phyloP scores from a whole-genome alignment of 164 flowering plant genomes.

The Hamamelis virginiana region DNA sequence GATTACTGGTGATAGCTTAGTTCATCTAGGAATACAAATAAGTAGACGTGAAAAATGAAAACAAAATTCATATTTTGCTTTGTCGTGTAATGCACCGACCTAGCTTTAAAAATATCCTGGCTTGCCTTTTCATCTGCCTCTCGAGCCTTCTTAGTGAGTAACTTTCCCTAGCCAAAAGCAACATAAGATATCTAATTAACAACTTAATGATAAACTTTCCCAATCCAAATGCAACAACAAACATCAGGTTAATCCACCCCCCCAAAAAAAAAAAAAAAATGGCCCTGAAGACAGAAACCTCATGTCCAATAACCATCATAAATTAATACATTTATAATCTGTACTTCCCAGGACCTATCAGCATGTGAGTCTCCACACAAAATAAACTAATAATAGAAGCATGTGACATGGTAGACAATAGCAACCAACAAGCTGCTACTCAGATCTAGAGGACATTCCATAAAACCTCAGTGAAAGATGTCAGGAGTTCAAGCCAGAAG shows the following conservation, averaged over 20 bases:
- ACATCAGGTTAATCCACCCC: conserved; percentile 3
- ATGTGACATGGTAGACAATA: too few species aligned
- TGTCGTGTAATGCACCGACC: conserved; percentile 38
- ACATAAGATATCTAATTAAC: too few species aligned
- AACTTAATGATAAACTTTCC: conserved; percentile 46
- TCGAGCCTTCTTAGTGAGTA: conserved; percentile 49
- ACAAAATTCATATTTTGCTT: background rate
- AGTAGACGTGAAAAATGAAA: background rate
- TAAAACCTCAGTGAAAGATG: too few species aligned
- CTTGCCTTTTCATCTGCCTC: conserved; percentile 86
- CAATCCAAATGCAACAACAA: conserved; percentile 29
- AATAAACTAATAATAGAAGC: too few species aligned
- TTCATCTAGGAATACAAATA: background rate
- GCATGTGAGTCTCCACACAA: too few species aligned
- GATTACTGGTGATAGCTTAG: conserved; percentile 3
- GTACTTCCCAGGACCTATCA: background rate
- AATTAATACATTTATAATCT: background rate
- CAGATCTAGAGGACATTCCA: too few species aligned
- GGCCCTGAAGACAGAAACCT: too few species aligned
- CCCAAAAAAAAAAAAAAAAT: too few species aligned
- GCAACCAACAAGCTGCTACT: too few species aligned
- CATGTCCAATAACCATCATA: background rate
- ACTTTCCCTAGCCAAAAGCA: conserved; percentile 48
- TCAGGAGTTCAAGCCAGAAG: too few species aligned
- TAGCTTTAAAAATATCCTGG: conserved; percentile 72